Conservation (phyloP, 2,329 filamentous ascomycete species). For the Clonostachys solani region DNA sequence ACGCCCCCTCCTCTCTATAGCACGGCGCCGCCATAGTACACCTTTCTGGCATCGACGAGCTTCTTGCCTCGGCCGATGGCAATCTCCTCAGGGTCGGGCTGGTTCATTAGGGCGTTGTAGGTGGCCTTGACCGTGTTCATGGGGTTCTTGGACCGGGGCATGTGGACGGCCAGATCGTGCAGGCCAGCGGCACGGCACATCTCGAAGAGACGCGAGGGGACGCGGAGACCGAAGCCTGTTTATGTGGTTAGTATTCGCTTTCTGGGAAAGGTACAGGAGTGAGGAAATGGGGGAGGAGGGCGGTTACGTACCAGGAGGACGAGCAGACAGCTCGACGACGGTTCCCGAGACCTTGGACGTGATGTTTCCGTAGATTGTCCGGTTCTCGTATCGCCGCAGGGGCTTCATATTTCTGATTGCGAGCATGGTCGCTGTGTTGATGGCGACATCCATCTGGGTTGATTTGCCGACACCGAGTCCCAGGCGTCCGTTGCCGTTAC, state of each 20-base stretch:
- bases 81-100: conserved; percentile 84
- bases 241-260: background rate
- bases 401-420: conserved; percentile 92
- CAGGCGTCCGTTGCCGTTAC: conserved; percentile 80
- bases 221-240: conserved; percentile 87
- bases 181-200: conserved; percentile 87
- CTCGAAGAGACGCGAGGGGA: conserved; percentile 89
- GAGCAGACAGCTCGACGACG: conserved; percentile 73
- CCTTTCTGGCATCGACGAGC: conserved; percentile 91
- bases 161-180: conserved; percentile 77
- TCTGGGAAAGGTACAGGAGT: background rate
- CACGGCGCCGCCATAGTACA: conserved; percentile 86
- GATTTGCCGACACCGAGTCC: conserved; percentile 91
- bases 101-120: conserved; percentile 75
- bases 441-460: conserved; percentile 64
- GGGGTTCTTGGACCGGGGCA: conserved; percentile 83
- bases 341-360: conserved; percentile 84
- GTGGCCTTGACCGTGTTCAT: conserved; percentile 98
- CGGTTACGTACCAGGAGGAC: conserved; percentile 73
- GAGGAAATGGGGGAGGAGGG: background rate
- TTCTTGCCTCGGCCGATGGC: conserved; percentile 89
- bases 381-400: conserved; percentile 83
- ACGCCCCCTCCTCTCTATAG: conserved; percentile 32
- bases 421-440: conserved; percentile 68
- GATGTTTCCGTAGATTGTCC: conserved; percentile 86